Base-by-base conservation (phyloP, 2,329 filamentous ascomycete genomes). In the Xylariaceae sp. region DNA sequence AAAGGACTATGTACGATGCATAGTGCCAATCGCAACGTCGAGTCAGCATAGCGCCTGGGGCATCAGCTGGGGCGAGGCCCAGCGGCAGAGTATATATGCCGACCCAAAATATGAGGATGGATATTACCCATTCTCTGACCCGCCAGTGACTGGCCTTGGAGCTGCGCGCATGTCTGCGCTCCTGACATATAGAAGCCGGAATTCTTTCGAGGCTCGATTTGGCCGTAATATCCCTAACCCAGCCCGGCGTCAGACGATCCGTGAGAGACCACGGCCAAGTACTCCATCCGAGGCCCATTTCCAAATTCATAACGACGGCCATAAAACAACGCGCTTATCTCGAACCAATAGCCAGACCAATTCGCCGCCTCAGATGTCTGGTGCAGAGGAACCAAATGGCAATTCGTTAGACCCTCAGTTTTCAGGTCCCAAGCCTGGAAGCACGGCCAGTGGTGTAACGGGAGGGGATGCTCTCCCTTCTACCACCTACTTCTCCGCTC, bases 41-140 rank as follows among this genome's bases (percentile, higher is more conserved):
- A 89, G 88, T 61, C 79, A 87, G 40, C 90, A 94, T 70, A 93
- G 89, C 63, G 90, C 90, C 5, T 95, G 90, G 90, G 87, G 90
- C 19, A 95, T 94, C 64, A 92, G 88, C 71, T 95, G 90, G 90
- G 89, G 89, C 40, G 90, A 94, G 69, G 89, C 89, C 3, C 90
- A 95, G 69, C 80, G 90, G 47, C 89, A 94, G 73, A 92, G 88
- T 78, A 97, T 99, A 69, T 99, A 97, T 73, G 92, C 90, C 38
- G 94, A 99, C 68, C 94, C 94, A 31, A 97, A 97, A 75, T 99
- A 99, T 70, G 91, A 97, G 56, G 92, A 97, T 65, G 94, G 94
- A 42, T 97, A 97, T 73, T 99, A 97, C 68, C 66, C 84, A 1
- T 95, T 94, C 63, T 81, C 88, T 31, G 90, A 97, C 62, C 92